Evolutionary conservation across 352 stramenopile species (phyloP), one percentile per base, ranked within the genome.

Genomic region (Phytopythium oedochilum): DNA sequence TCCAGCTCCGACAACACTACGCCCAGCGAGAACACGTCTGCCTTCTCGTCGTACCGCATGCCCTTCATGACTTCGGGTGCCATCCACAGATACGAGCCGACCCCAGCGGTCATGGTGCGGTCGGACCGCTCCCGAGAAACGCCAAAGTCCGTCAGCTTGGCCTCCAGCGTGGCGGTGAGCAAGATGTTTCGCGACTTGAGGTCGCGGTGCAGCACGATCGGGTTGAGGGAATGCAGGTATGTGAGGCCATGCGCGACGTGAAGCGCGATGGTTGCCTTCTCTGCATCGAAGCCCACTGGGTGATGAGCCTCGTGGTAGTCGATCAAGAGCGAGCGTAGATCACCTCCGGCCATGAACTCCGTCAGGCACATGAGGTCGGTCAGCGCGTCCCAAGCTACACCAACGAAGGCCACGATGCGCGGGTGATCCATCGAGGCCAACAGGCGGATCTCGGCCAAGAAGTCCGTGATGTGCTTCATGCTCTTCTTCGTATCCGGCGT

Each of bases 101-200:
- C 60, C 5, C 55, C 53, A 20, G 60, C 56, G 0, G 66, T 75
- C 63, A 75, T 75, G 0, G 63, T 65, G 1, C 26, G 45, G 42
- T 71, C 66, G 2, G 57, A 62, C 1, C 66, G 57, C 42, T 62
- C 47, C 1, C 65, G 61, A 10, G 71, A 77, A 0, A 57, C 58
- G 0, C 73, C 73, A 62, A 86, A 86, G 57, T 86, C 76, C 8
- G 73, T 84, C 7, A 86, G 46, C 43, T 83, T 86, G 20, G 70
- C 67, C 6, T 68, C 26, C 17, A 78, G 47, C 17, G 59, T 60
- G n/a, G 47, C 45, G 0, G 68, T 74, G 17, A 89, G 50, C 42
- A 89, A 56, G 51, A 89, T 80, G 57, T 89, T 86, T 29, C 75
- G 71, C 5, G 71, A 84, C 56, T 88, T 88, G 55, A 88, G 69